These are phyloP conservation scores for Astrocystis sublimbata DNA, from an alignment of 495 filamentous ascomycete species.

Conservation along the genomic window DNA sequence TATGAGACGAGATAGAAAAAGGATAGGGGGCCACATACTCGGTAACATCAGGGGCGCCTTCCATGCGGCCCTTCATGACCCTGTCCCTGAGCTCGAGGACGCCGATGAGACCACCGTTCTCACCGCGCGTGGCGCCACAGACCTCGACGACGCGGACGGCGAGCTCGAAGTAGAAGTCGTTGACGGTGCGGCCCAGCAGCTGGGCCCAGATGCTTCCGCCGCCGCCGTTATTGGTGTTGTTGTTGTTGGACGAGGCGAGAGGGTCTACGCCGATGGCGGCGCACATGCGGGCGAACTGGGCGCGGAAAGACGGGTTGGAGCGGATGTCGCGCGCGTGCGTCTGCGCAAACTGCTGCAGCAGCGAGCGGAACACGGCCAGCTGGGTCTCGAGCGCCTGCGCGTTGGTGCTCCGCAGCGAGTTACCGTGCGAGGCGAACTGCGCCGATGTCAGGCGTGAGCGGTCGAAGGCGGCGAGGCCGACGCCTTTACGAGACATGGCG, in stretches of 20 bases:
- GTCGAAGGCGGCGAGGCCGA: slow-evolving; percentile 89
- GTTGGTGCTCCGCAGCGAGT: slow-evolving; percentile 76
- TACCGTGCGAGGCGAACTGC: slow-evolving; percentile 87
- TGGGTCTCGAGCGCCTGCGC: slow-evolving; percentile 82
- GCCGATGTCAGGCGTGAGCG: slow-evolving; percentile 76
- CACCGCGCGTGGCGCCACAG: slow-evolving; percentile 79
- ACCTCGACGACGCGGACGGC: slow-evolving; percentile 93
- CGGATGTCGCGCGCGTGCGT: slow-evolving; percentile 94
- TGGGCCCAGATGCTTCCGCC: slow-evolving; percentile 83
- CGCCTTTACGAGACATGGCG: slow-evolving; percentile 65
- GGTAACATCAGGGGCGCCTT: slow-evolving; percentile 73
- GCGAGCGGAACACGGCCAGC: slow-evolving; percentile 90
- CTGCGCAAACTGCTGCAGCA: slow-evolving; percentile 90
- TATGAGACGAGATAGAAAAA: too few relatives aligned
- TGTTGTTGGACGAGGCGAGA: slow-evolving; percentile 68
- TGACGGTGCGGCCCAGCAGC: slow-evolving; percentile 84
- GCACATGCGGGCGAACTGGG: slow-evolving; percentile 98
- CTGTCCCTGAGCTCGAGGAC: slow-evolving; percentile 76
- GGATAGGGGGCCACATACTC: slow-evolving; percentile 40
- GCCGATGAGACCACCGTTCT: slow-evolving; percentile 90
- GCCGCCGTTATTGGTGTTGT: slow-evolving; percentile 40
- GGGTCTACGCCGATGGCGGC: slow-evolving; percentile 95
- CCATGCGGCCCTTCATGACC: slow-evolving; percentile 70
- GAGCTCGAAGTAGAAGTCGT: slow-evolving; percentile 98
- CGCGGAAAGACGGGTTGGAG: slow-evolving; percentile 89